Percentiles rank a stretch among this genome's conserved stretches.
Evolutionary conservation across 108 stramenopile genomes (phyloP).

Genomic region (Cyclotella distinguenda): DNA sequence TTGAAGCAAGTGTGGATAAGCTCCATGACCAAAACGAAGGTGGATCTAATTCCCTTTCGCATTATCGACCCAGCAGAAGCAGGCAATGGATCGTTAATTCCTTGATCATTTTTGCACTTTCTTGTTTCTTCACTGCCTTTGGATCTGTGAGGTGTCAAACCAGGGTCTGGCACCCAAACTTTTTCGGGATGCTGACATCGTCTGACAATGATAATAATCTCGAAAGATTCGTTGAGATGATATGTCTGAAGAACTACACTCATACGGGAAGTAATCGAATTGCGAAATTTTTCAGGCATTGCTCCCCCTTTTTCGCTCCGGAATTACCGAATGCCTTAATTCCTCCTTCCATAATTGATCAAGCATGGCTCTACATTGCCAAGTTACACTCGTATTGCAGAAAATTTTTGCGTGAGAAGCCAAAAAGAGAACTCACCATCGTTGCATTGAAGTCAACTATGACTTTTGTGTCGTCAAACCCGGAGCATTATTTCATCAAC

Average conservation of each 20-base stretch:
- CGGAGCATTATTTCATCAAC: background rate
- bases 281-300: background rate
- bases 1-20: background rate
- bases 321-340: background rate
- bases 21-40: background rate
- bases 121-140: background rate
- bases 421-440: background rate
- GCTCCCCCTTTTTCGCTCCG: background rate
- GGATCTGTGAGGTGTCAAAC: background rate
- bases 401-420: background rate
- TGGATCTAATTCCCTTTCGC: background rate
- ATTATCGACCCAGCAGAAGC: background rate
- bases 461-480: background rate
- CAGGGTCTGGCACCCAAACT: background rate
- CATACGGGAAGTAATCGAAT: no score
- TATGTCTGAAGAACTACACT: background rate
- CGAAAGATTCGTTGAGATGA: background rate
- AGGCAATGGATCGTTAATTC: background rate
- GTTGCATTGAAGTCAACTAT: slow-evolving; percentile 1
- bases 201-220: background rate
- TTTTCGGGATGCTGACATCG: background rate
- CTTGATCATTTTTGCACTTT: background rate
- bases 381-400: background rate
- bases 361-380: slow-evolving; percentile 1
- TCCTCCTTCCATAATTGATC: background rate